A percentile compares a stretch with the other conserved stretches of the same genome.
Conservation (phyloP, 2,329 filamentous ascomycete genomes). For the Conoideocrella luteorostrata region DNA sequence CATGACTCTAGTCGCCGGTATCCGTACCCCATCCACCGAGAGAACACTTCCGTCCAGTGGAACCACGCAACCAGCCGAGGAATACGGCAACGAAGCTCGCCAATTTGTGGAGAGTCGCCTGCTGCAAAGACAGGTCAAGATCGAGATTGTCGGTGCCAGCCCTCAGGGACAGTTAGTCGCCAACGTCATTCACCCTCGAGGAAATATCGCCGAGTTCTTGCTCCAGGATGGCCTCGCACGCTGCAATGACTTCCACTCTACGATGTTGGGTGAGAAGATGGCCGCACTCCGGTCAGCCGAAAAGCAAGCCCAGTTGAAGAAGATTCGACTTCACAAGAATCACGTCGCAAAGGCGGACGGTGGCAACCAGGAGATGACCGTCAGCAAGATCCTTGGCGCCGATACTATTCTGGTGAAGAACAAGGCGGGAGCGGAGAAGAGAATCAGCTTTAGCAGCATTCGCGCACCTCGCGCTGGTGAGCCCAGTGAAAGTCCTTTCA, state of each 20-base stretch:
- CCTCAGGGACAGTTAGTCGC: constrained; percentile 90
- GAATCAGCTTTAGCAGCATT: constrained; percentile 86
- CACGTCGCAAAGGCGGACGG: constrained; percentile 65
- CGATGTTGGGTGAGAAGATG: constrained; percentile 86
- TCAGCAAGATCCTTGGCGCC: constrained; percentile 78
- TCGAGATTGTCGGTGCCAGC: constrained; percentile 78
- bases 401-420: constrained; percentile 84
- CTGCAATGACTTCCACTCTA: constrained; percentile 94
- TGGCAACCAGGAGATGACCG: constrained; percentile 69
- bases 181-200: constrained; percentile 77
- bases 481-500: constrained; percentile 79
- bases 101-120: constrained; percentile 80
- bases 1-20: constrained; percentile 80
- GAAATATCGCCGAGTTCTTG: constrained; percentile 88
- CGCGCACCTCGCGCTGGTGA: constrained; percentile 88
- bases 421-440: constrained; percentile 80
- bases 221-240: constrained; percentile 83
- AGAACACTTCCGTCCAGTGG: constrained; percentile 72
- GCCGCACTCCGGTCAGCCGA: constrained; percentile 77
- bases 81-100: constrained; percentile 82
- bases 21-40: constrained; percentile 85
- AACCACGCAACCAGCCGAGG: constrained; percentile 76
- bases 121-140: constrained; percentile 77
- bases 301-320: constrained; percentile 70
- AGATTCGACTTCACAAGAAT: constrained; percentile 74